Base-by-base conservation (phyloP, 495 filamentous ascomycete species). In the Penicillium arizonense region DNA sequence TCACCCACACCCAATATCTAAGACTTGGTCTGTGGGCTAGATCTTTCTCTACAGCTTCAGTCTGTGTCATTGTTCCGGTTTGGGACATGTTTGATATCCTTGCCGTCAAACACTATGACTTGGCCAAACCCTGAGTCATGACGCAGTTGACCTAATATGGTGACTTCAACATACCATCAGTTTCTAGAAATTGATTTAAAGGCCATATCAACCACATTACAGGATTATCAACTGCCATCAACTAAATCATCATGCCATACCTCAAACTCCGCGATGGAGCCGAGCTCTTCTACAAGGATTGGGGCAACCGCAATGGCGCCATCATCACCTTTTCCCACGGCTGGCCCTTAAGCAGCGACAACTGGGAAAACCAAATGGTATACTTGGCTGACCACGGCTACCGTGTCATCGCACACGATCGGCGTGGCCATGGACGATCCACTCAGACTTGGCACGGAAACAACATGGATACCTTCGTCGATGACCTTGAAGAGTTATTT, bases 281-380 rank as follows among this genome's bases (percentile, higher is more conserved):
- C 26, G 46, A 65, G 54, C 58, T 76, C 34, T 72, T 57, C 56
- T 76, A 73, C 55, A 73, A 76, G 44, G 68, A 73, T 44, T 73
- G 71, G 71, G 67, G 70, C 52, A 64, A 68, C 51, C 50, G 61
- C 6, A 39, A 54, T 8, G 69, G 67, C 14, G 26, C 38, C 0
- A 53, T 62, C 4, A 56, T 74, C 14, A 62, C 62, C 36, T 74
- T 76, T 52, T 69, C 62, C 0, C 73, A 73, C 51, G 73, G 71
- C 38, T 74, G 73, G 70, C 73, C 73, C 3, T 53, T 76, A 23
- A 71, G 58, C 53, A 66, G 66, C 44, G 73, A 76, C 59, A 73
- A 68, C 50, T 74, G 58, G 56, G 71, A 76, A 45, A 69, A 61
- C 37, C 71, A 76, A 49, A 72, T 73, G 65, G 45, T 72, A n/a